Conservation (phyloP, 805 yeast genomes). For the Ogataea henricii region DNA sequence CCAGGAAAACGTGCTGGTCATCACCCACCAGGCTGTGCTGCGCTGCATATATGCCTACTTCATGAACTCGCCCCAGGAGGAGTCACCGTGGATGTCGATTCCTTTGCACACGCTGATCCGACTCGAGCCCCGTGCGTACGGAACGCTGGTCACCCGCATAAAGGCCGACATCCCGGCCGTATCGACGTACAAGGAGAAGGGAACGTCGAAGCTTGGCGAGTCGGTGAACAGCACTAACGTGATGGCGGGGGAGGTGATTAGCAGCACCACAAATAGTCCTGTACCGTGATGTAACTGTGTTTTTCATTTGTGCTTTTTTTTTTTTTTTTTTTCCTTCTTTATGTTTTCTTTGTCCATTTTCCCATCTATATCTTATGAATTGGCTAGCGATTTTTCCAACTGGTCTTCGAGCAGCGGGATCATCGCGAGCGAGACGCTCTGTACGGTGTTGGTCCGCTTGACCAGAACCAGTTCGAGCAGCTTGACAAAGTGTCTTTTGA, state of each 20-base stretch:
- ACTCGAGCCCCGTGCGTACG: constrained; percentile 93
- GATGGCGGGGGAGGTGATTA: constrained; percentile 54
- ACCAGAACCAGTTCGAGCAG: constrained; percentile 14
- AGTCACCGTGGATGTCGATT: constrained; percentile 98
- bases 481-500: constrained; percentile 6
- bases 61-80: constrained; percentile 98
- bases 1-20: constrained; percentile 92
- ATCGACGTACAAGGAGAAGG: constrained; percentile 92
- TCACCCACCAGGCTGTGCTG: constrained; percentile 96
- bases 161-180: constrained; percentile 98
- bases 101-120: constrained; percentile 94
- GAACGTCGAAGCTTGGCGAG: constrained; percentile 70
- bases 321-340: neutral
- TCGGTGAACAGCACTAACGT: constrained; percentile 38
- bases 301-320: neutral
- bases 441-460: constrained; percentile 19
- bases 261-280: constrained; percentile 23
- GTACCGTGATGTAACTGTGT: neutral
- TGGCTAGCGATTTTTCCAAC: constrained; percentile 10
- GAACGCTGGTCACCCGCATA: constrained; percentile 82
- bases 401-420: constrained; percentile 18
- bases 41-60: constrained; percentile 96
- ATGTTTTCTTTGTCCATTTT: neutral
- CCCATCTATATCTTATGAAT: neutral
- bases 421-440: constrained; percentile 21